phyloP scores from a whole-genome alignment of 129 eudicot species.

The Flaveria trinervia region DNA sequence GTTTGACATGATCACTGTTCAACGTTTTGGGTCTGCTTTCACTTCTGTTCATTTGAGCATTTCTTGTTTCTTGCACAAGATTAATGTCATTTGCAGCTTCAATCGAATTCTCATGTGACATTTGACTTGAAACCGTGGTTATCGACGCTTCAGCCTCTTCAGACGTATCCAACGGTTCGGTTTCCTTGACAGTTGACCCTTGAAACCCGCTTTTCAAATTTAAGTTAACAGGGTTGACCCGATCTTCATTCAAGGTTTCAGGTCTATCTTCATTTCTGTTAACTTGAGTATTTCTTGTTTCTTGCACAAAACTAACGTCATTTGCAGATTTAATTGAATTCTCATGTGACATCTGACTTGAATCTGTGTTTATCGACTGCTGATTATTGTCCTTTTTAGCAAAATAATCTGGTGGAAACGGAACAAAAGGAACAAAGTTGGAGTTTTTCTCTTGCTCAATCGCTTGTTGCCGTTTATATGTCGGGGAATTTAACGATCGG shows the following conservation, averaged over 20 bases:
- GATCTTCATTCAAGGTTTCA: constrained; percentile 10
- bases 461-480: constrained; percentile 48
- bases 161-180: constrained; percentile 82
- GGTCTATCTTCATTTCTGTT: constrained; percentile 12
- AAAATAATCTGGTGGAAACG: constrained; percentile 90
- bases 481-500: constrained; percentile 64
- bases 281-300: constrained; percentile 12
- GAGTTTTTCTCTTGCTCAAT: constrained; percentile 32
- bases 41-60: constrained; percentile 18
- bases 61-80: constrained; percentile 5
- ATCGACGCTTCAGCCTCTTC: constrained; percentile 91
- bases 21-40: constrained; percentile 13
- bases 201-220: constrained; percentile 42
- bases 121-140: constrained; percentile 57
- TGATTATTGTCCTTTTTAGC: constrained; percentile 50
- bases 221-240: constrained; percentile 22
- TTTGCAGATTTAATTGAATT: constrained; percentile 4
- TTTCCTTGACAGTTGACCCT: constrained; percentile 82
- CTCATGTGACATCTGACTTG: neutral
- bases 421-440: constrained; percentile 86
- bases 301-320: constrained; percentile 23
- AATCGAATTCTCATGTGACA: constrained; percentile 69
- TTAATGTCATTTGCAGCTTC: constrained; percentile 58
- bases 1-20: constrained; percentile 5
- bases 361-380: neutral